These are phyloP conservation scores for Graphilbum fragrans DNA, from an alignment of 2,329 filamentous ascomycete species.

Conservation along the genomic window DNA sequence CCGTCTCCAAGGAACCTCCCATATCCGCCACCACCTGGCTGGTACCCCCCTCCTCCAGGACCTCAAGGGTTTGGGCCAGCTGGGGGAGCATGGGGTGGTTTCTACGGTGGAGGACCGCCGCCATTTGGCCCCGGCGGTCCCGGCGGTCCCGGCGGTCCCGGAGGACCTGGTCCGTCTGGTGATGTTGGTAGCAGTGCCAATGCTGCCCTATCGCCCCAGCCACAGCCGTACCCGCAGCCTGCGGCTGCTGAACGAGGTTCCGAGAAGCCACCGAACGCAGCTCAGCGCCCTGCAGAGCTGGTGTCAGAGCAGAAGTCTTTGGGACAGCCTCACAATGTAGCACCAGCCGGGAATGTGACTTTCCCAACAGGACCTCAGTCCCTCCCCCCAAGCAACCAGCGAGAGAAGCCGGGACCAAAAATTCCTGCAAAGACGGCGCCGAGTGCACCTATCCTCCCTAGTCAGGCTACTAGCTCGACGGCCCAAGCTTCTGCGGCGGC, in stretches of 20 bases:
- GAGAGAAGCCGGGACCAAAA: no score
- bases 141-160: no score
- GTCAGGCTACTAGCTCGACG: slow-evolving; percentile 17
- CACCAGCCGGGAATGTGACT: no score
- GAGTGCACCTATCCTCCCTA: slow-evolving; percentile 49
- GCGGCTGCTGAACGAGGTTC: background rate
- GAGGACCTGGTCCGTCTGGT: slow-evolving; percentile 13
- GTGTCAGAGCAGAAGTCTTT: slow-evolving; percentile 39
- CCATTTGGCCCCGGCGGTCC: slow-evolving; percentile 13
- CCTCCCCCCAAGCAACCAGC: background rate
- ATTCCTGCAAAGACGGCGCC: no score
- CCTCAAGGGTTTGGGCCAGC: slow-evolving; percentile 55
- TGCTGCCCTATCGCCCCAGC: slow-evolving; percentile 12
- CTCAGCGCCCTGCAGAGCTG: slow-evolving; percentile 39
- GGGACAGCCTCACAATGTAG: slow-evolving; percentile 20
- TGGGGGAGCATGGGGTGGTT: slow-evolving; percentile 47
- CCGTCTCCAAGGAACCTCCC: slow-evolving; percentile 36
- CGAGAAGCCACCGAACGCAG: slow-evolving; percentile 23
- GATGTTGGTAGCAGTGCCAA: slow-evolving; percentile 14
- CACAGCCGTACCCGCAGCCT: slow-evolving; percentile 10
- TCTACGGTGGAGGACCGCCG: slow-evolving; percentile 43
- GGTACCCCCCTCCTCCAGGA: slow-evolving; percentile 56
- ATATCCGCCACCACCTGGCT: slow-evolving; percentile 65
- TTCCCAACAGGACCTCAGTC: background rate
- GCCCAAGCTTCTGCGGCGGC: slow-evolving; percentile 21